A percentile compares a stretch with the other conserved stretches of the same genome.
These are phyloP conservation scores for Closterium sp. DNA, from an alignment of 139 green algal genomes.

Conservation along the genomic window DNA sequence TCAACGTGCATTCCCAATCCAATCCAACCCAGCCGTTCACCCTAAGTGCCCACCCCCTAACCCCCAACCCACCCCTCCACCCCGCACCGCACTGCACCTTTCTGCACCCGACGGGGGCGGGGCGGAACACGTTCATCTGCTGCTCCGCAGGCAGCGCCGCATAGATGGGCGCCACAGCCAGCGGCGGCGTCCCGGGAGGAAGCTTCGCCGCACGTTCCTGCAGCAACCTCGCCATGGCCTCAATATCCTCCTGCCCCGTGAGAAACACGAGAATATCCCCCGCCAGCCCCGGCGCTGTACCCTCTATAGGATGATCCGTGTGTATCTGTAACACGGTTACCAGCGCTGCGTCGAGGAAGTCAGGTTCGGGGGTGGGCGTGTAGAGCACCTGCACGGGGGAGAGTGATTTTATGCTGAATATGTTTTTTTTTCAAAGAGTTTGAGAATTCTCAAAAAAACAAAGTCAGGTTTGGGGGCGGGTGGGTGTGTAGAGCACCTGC, in stretches of 20 bases:
- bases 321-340: conserved; percentile 77
- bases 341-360: conserved; percentile 85
- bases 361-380: conserved; percentile 77
- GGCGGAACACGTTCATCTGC: conserved; percentile 79
- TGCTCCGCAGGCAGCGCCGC: conserved; percentile 74
- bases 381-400: conserved; percentile 96
- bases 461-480: no score
- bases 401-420: no score
- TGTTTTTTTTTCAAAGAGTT: no score
- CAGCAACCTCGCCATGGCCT: conserved; percentile 76
- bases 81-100: conserved; percentile 63
- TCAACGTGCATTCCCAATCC: no score
- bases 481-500: no score
- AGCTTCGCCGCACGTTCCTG: conserved; percentile 62
- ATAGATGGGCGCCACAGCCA: conserved; percentile 90
- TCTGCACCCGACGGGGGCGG: conserved; percentile 71
- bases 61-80: background rate
- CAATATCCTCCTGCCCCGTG: conserved; percentile 90
- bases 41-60: background rate
- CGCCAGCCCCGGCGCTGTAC: background rate
- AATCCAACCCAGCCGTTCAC: no score
- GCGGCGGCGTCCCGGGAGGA: conserved; percentile 35
- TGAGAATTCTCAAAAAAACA: no score
- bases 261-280: conserved; percentile 95
- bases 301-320: background rate